These are phyloP conservation scores for Coemansia sp. DNA, from an alignment of 192 early-diverging fungal genomes.

Conservation along the genomic window DNA sequence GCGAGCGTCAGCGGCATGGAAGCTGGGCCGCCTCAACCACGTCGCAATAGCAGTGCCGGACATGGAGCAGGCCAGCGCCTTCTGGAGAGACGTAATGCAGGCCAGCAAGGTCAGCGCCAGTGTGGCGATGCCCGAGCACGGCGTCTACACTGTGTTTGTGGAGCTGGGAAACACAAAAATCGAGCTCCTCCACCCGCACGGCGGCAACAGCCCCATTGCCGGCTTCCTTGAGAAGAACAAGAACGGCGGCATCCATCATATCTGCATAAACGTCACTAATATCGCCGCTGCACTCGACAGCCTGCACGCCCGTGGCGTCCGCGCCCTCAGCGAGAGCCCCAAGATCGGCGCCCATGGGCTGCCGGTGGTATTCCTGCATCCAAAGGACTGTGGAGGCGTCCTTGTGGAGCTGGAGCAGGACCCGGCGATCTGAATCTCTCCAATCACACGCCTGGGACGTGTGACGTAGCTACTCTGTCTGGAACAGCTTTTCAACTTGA, in stretches of 20 bases:
- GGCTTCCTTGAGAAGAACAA: constrained; percentile 80
- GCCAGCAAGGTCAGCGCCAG: constrained; percentile 68
- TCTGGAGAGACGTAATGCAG: constrained; percentile 69
- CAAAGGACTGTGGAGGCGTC: constrained; percentile 81
- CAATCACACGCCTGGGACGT: background rate
- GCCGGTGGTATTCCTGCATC: constrained; percentile 79
- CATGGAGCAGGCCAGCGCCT: constrained; percentile 64
- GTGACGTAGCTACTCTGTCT: background rate
- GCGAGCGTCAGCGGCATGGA: constrained; percentile 57
- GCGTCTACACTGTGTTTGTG: constrained; percentile 85
- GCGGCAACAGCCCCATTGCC: constrained; percentile 74
- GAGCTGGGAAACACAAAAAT: constrained; percentile 86
- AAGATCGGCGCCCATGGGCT: constrained; percentile 82
- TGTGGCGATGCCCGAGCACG: constrained; percentile 75
- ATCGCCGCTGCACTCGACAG: constrained; percentile 66
- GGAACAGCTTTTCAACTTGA: background rate
- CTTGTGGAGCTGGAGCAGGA: constrained; percentile 72
- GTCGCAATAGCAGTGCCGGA: constrained; percentile 82
- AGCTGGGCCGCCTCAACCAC: constrained; percentile 75
- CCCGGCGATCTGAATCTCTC: background rate
- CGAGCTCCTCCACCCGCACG: constrained; percentile 74
- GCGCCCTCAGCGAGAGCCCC: constrained; percentile 67
- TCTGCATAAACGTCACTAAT: constrained; percentile 78
- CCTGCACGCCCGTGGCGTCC: constrained; percentile 62
- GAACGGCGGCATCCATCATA: constrained; percentile 80